Evolutionary conservation across 2,329 filamentous ascomycete species (phyloP).

Genomic region (Calonectria leucothoes): DNA sequence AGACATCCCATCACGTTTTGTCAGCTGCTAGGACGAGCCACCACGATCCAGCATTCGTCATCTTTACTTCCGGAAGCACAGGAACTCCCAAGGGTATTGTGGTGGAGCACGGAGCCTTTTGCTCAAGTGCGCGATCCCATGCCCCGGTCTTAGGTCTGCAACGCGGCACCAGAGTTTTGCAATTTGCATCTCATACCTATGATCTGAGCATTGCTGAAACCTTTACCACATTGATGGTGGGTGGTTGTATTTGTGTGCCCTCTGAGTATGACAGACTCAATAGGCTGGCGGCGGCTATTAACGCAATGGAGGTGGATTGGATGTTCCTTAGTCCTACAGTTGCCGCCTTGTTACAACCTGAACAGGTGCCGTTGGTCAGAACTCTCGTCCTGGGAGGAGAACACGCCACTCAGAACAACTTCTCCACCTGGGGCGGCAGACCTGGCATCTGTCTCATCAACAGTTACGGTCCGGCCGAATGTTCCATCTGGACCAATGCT

Average conservation of each 20-base stretch:
- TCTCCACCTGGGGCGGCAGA: neutral
- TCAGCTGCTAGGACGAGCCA: neutral
- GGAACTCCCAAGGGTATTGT: neutral
- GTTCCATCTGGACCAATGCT: neutral
- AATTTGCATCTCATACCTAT: neutral
- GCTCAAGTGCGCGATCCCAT: neutral
- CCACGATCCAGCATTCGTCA: neutral
- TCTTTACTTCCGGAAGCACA: neutral
- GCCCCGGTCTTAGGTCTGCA: neutral
- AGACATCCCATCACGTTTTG: neutral
- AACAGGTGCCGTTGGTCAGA: neutral
- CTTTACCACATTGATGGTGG: neutral
- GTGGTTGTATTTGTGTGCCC: neutral
- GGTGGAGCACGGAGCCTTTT: neutral
- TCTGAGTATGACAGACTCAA: neutral
- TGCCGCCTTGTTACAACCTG: neutral
- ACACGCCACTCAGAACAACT: neutral
- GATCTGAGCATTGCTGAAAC: neutral
- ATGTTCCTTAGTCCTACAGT: neutral
- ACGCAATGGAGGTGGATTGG: neutral
- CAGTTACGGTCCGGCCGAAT: neutral
- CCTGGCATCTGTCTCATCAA: neutral
- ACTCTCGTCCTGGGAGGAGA: neutral
- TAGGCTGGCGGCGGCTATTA: neutral
- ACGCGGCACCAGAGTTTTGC: neutral